A percentile compares a stretch with the other conserved stretches of the same genome.
Conservation (phyloP, 1,284 basidiomycete genomes). For the Hemileia vastatrix region DNA sequence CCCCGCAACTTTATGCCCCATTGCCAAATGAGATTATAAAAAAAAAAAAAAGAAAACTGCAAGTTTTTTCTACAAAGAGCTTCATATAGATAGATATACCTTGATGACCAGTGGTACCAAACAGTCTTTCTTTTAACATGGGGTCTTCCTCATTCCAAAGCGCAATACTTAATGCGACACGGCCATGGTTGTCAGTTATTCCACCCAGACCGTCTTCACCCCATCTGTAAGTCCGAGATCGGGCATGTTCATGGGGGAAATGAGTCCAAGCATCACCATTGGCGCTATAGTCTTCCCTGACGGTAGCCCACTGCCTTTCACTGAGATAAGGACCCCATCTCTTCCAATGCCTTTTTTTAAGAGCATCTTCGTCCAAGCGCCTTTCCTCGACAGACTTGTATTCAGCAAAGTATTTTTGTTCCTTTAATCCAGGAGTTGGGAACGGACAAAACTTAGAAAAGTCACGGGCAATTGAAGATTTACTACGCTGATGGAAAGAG, state of each 20-base stretch:
- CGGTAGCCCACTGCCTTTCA: slow-evolving; percentile 97
- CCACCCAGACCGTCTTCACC: slow-evolving; percentile 96
- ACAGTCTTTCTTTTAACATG: slow-evolving; percentile 91
- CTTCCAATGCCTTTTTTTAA: slow-evolving; percentile 78
- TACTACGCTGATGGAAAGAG: too few relatives aligned
- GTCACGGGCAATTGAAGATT: slow-evolving; percentile 14
- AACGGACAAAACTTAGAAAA: slow-evolving; percentile 25
- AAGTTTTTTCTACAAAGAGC: too few relatives aligned
- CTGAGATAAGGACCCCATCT: slow-evolving; percentile 95
- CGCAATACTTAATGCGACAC: slow-evolving; percentile 77
- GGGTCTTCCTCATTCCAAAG: slow-evolving; percentile 92
- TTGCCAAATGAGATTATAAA: not conserved
- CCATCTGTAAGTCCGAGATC: slow-evolving; percentile 93
- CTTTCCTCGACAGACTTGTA: slow-evolving; percentile 48
- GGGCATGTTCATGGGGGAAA: slow-evolving; percentile 89
- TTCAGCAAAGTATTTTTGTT: slow-evolving; percentile 31
- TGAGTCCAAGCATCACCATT: slow-evolving; percentile 97
- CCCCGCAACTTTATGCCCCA: too few relatives aligned
- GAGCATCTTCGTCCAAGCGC: slow-evolving; percentile 54
- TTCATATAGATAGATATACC: slow-evolving; percentile 44
- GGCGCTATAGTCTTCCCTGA: slow-evolving; percentile 92
- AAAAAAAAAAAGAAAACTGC: not conserved
- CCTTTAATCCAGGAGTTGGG: slow-evolving; percentile 28
- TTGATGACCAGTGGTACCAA: slow-evolving; percentile 86
- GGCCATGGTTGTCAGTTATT: slow-evolving; percentile 90